Evolutionary conservation across 2,329 filamentous ascomycete species (phyloP).

Genomic region (Fusarium sp.): DNA sequence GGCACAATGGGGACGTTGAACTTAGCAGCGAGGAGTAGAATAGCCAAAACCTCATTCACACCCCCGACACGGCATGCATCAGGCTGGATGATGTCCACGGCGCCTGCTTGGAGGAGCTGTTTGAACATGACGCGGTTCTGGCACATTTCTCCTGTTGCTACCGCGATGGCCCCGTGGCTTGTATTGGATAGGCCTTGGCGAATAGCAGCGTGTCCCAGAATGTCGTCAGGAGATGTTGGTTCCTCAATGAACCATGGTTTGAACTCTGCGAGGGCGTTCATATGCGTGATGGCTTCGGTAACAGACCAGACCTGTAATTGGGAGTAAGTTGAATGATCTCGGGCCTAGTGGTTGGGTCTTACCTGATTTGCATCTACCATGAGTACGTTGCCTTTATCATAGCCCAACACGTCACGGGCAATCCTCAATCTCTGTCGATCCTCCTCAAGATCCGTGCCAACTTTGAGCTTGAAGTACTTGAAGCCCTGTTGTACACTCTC

Average conservation of each 20-base stretch:
- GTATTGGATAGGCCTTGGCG: conserved; percentile 62
- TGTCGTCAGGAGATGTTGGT: conserved; percentile 88
- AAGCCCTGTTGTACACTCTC: not conserved
- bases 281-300: conserved; percentile 86
- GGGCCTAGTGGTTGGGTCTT: rapidly evolving
- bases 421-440: not conserved
- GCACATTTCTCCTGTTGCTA: conserved; percentile 94
- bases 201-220: conserved; percentile 86
- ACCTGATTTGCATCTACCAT: not conserved
- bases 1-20: conserved; percentile 83
- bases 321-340: rapidly evolving
- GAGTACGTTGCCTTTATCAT: not conserved
- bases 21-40: conserved; percentile 84
- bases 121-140: conserved; percentile 96
- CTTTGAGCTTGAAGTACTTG: not conserved
- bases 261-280: conserved; percentile 82
- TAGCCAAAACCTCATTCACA: conserved; percentile 89
- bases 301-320: conserved; percentile 79
- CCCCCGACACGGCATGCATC: conserved; percentile 89
- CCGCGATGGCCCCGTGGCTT: conserved; percentile 64
- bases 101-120: conserved; percentile 81
- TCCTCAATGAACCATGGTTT: conserved; percentile 97
- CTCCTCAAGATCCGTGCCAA: not conserved
- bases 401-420: not conserved
- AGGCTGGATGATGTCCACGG: conserved; percentile 88